Percentiles rank a stretch among this genome's conserved stretches.
Conservation (phyloP, 75 land plant genomes). For the Sequoia sempervirens region DNA sequence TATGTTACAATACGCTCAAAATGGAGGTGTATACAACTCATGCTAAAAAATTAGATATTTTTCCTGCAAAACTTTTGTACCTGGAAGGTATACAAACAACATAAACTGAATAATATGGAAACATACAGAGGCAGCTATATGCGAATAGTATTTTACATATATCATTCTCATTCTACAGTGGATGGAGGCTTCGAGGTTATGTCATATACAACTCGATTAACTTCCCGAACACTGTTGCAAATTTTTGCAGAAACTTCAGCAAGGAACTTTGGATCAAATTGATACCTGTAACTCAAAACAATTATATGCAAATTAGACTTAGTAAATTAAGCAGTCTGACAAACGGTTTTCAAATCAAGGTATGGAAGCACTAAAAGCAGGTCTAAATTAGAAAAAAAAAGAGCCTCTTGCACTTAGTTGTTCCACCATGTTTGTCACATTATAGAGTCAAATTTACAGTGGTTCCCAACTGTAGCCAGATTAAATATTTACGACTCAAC, state of each 20-base stretch:
- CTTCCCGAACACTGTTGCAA: conserved; percentile 82
- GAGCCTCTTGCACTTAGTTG: not conserved
- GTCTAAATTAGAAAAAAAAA: not conserved
- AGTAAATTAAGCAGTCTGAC: not conserved
- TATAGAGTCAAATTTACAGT: not conserved
- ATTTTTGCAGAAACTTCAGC: conserved; percentile 74
- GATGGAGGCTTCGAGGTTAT: conserved; percentile 98
- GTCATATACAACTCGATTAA: conserved; percentile 87
- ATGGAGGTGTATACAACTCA: not conserved
- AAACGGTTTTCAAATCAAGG: not conserved
- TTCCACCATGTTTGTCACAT: not conserved
- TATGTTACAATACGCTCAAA: not conserved
- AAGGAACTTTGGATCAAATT: conserved; percentile 78
- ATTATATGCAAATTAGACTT: not conserved
- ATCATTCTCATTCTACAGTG: conserved; percentile 95
- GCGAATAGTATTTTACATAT: not conserved
- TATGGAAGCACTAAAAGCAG: not conserved
- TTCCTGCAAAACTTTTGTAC: not conserved
- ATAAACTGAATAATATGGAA: not conserved
- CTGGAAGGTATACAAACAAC: not conserved
- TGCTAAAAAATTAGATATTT: not conserved
- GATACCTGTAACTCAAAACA: conserved; percentile 52
- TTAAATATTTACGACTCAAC: not conserved
- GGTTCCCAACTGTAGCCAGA: not conserved
- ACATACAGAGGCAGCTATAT: not conserved